Conservation (phyloP, 805 yeast species). For the Pichia sporocuriosa region DNA sequence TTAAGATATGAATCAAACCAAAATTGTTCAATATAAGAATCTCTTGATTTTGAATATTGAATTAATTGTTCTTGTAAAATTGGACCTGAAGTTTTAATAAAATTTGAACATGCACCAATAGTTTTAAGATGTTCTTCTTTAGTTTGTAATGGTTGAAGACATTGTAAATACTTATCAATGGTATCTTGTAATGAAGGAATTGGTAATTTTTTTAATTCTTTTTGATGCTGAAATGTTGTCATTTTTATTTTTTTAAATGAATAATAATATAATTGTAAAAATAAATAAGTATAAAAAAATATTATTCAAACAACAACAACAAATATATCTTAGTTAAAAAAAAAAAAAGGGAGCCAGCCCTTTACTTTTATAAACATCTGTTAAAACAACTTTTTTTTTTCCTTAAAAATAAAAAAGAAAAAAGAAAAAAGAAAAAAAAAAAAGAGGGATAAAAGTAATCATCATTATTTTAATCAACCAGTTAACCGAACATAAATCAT, state of each 20-base stretch:
- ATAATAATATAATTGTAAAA: no score
- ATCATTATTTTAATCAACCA: no score
- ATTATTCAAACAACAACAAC: no score
- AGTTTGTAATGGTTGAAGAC: slow-evolving; percentile 75
- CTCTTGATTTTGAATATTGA: slow-evolving; percentile 53
- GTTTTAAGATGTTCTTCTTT: slow-evolving; percentile 62
- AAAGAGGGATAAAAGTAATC: no score
- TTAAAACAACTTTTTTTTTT: no score
- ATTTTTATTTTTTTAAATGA: slow-evolving; percentile 3
- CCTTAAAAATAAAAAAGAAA: no score
- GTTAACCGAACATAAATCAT: no score
- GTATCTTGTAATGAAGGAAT: slow-evolving; percentile 72
- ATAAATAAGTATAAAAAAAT: no score
- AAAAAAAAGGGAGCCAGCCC: no score
- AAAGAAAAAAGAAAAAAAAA: no score
- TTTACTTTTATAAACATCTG: no score
- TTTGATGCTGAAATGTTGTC: slow-evolving; percentile 52
- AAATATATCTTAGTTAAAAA: no score
- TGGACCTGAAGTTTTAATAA: slow-evolving; percentile 50
- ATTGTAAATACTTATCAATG: slow-evolving; percentile 56
- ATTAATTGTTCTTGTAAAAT: slow-evolving; percentile 57
- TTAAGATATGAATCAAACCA: slow-evolving; percentile 89
- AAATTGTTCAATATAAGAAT: slow-evolving; percentile 86
- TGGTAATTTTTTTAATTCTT: slow-evolving; percentile 58
- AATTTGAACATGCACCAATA: slow-evolving; percentile 46